Evolutionary conservation across 2,329 filamentous ascomycete species (phyloP).

Genomic region (Ceratocystis diversiconidia): DNA sequence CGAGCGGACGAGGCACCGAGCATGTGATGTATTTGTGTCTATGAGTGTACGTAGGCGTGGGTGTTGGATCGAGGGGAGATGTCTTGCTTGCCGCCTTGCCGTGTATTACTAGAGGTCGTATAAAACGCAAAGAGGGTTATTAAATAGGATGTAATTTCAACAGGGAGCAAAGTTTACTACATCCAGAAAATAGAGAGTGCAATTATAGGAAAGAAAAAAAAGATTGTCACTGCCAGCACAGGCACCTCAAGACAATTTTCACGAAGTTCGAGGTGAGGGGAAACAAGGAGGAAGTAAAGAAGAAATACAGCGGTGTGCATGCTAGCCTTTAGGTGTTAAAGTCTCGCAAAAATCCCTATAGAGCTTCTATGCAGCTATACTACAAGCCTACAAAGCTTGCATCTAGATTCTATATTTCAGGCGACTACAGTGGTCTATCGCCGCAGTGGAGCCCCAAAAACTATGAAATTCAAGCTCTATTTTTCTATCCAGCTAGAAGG

Average conservation of each 20-base stretch:
- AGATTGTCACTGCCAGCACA: background rate
- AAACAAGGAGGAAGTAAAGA: background rate
- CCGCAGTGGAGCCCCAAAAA: too few relatives aligned
- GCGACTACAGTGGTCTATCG: too few relatives aligned
- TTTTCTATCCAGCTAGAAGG: too few relatives aligned
- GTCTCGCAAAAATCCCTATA: too few relatives aligned
- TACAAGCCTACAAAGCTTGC: too few relatives aligned
- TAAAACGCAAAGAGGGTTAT: too few relatives aligned
- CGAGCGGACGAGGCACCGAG: background rate
- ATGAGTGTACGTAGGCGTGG: background rate
- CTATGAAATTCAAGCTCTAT: too few relatives aligned
- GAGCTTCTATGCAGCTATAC: too few relatives aligned
- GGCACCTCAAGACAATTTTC: background rate
- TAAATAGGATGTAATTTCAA: background rate
- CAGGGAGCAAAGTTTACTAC: background rate
- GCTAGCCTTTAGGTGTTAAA: too few relatives aligned
- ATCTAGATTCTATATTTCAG: too few relatives aligned
- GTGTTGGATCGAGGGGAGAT: background rate
- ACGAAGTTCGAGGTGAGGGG: background rate
- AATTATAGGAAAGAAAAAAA: background rate
- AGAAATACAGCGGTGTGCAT: background rate
- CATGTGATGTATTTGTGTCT: background rate
- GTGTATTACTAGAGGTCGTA: background rate
- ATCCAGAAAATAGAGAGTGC: background rate
- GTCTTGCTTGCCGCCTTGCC: background rate